Base-by-base conservation (phyloP, 2,329 filamentous ascomycete genomes). In the Myriosclerotinia duriaeana region DNA sequence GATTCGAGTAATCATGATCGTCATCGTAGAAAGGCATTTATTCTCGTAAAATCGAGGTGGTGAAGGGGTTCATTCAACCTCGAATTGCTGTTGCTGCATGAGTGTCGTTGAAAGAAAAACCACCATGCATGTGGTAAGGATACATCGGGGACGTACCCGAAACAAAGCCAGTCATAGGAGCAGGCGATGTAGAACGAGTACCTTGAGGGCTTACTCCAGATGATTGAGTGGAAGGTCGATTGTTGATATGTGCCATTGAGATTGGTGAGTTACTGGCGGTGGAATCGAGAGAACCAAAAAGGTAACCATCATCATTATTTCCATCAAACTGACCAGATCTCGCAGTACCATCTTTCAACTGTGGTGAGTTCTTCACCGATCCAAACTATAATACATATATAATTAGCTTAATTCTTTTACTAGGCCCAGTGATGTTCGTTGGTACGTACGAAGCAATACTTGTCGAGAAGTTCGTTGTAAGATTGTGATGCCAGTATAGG, bases 381-480 rank as follows among this genome's bases (percentile, higher is more conserved):
- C 85, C 85, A 81, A 87, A 89, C 86, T 88, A 76, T 66, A 77
- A 44, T 20, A 56, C 42, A 56, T 56, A 68, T 72, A 68, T 71
- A 9, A 78, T 83, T 79, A 83, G 80, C 78, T 76, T 64, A 73
- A 66, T 73, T 70, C 72, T 72, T 68, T 70, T 68, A 61, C 22
- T 64, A 44, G 56, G 54, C 59, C 69, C 67, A 73, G 56, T 68
- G 68, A 65, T 74, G 71, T 69, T 73, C 70, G 79, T 72, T 70
- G 76, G 85, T 85, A 96, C 94, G 88, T 94, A 97, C 94, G 87
- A 98, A 99, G 85, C 95, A 99, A 84, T 97, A 99, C 83, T 96
- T 97, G 83, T 96, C 93, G 79, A 99, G 90, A 71, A 99, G 86
- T 80, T 99, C 95, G 80, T 96, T 92, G 78, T 99, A 98, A 68